Percentiles rank a stretch among this genome's conserved stretches.
Conservation (phyloP, 2,329 filamentous ascomycete species). For the Decorospora gaudefroyi region DNA sequence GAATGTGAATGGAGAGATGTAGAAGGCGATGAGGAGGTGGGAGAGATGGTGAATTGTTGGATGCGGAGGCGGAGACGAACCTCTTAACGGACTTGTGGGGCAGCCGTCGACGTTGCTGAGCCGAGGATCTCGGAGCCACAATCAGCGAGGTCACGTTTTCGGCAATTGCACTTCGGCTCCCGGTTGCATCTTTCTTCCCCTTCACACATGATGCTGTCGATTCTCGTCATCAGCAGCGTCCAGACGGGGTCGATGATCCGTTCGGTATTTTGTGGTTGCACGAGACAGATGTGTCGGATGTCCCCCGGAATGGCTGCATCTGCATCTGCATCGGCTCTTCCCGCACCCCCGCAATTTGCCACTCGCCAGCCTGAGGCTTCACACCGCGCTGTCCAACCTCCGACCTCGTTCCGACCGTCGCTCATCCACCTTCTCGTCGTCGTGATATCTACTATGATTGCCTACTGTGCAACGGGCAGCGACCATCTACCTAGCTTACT, state of each 20-base stretch:
- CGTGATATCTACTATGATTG: no score
- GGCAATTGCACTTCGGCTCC: conserved; percentile 5
- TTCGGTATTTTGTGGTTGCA: no score
- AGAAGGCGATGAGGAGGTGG: neutral
- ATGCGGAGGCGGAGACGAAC: conserved; percentile 21
- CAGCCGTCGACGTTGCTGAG: conserved; percentile 8
- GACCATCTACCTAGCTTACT: neutral
- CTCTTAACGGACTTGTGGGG: conserved; percentile 26
- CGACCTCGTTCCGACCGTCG: conserved; percentile 3
- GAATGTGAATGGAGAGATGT: conserved; percentile 4
- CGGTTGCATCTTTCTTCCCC: neutral
- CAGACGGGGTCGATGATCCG: no score
- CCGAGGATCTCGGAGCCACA: conserved; percentile 17
- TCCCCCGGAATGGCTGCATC: neutral
- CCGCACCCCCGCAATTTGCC: conserved; percentile 8
- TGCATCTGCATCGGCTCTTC: neutral
- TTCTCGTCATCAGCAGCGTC: neutral
- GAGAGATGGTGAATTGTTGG: conserved; percentile 5
- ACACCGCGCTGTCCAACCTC: neutral
- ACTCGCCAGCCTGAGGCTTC: neutral
- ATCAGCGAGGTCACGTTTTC: conserved; percentile 14
- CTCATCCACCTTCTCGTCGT: neutral
- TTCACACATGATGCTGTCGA: neutral
- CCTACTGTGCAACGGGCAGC: no score
- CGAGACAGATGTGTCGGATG: no score